Percentiles rank a stretch among this genome's conserved stretches.
phyloP scores from a whole-genome alignment of 2,329 filamentous ascomycete species.

The Balansia obtecta region DNA sequence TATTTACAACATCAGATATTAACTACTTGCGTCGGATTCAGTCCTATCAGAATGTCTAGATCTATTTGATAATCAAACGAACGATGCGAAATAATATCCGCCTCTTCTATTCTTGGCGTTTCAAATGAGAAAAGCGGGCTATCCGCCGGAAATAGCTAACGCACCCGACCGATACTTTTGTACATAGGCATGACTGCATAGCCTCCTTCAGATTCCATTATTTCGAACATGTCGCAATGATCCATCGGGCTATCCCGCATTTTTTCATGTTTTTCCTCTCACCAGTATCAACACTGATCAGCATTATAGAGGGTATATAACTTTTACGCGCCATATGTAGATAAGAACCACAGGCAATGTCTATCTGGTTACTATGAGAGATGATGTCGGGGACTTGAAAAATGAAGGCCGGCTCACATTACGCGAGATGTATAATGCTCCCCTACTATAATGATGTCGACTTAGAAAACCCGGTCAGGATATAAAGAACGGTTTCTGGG shows the following conservation, averaged over 20 bases:
- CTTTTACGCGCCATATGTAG: not conserved
- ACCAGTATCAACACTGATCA: not conserved
- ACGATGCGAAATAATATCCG: not conserved
- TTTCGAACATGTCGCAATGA: not conserved
- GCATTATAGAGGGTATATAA: not conserved
- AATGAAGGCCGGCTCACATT: not conserved
- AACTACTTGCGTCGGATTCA: not conserved
- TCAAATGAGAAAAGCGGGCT: no score
- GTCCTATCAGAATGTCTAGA: constrained; percentile 6
- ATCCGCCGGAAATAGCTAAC: no score
- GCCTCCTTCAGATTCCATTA: not conserved
- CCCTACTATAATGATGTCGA: not conserved
- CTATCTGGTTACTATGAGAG: not conserved
- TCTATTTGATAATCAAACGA: not conserved
- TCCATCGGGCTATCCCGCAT: not conserved
- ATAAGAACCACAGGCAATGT: no score
- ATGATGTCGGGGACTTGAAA: not conserved
- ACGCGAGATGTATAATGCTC: not conserved
- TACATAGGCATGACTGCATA: no score
- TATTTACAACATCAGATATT: no score
- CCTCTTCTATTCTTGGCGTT: no score
- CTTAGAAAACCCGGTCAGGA: not conserved
- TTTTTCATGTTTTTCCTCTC: not conserved
- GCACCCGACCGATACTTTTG: no score
- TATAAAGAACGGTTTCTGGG: not conserved